Conservation (phyloP, 352 stramenopile genomes). For the Globisporangium rhizosaccharum region DNA sequence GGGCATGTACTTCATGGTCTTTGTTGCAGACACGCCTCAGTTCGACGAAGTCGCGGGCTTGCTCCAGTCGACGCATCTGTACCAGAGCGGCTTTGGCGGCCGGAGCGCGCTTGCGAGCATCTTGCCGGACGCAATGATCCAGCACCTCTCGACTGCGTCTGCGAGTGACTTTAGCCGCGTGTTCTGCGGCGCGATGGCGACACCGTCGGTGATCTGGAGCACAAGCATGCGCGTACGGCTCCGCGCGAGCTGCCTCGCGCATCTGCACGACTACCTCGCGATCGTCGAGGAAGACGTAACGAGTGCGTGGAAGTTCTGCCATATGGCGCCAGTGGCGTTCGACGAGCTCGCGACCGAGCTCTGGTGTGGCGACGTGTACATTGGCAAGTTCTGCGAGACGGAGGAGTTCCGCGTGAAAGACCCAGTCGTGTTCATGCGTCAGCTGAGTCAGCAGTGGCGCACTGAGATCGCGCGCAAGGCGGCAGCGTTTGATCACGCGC, state of each 20-base stretch:
- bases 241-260: conserved; percentile 79
- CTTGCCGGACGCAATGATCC: conserved; percentile 89
- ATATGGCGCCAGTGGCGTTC: conserved; percentile 90
- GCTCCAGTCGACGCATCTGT: conserved; percentile 60
- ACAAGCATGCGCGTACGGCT: conserved; percentile 89
- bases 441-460: conserved; percentile 77
- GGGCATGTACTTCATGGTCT: conserved; percentile 77
- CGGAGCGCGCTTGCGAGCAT: conserved; percentile 77
- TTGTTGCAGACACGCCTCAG: conserved; percentile 36
- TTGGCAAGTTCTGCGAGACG: conserved; percentile 89
- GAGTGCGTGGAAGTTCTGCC: conserved; percentile 87
- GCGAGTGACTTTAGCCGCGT: conserved; percentile 84
- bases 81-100: conserved; percentile 45
- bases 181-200: conserved; percentile 82
- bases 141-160: conserved; percentile 77
- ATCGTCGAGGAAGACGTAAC: conserved; percentile 85
- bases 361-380: conserved; percentile 93
- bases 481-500: conserved; percentile 20
- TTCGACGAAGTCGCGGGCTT: conserved; percentile 59
- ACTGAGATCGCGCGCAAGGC: conserved; percentile 43
- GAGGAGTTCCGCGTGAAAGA: conserved; percentile 79
- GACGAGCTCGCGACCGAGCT: conserved; percentile 87
- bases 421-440: conserved; percentile 82
- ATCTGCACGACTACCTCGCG: conserved; percentile 91
- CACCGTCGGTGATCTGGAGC: conserved; percentile 93